A percentile compares a stretch with the other conserved stretches of the same genome.
These are phyloP conservation scores for Batkoa obscura DNA, from an alignment of 371 early-diverging fungal genomes.

Conservation along the genomic window DNA sequence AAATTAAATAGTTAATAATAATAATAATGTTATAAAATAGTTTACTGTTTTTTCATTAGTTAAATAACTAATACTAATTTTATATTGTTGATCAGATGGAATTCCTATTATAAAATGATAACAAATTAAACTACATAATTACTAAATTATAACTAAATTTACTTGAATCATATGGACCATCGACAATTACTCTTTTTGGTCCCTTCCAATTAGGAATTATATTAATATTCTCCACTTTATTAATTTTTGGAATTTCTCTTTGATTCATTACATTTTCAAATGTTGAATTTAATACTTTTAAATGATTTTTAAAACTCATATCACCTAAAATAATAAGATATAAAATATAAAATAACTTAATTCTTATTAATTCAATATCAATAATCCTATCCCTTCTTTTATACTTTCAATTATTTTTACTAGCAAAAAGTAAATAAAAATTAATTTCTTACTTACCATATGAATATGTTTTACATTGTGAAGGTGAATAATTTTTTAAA, in stretches of 20 bases:
- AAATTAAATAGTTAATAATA: neutral
- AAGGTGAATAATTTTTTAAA: slow-evolving; percentile 67
- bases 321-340: slow-evolving; percentile 16
- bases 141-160: slow-evolving; percentile 8
- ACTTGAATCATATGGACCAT: slow-evolving; percentile 59
- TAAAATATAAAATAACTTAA: no score
- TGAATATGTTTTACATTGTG: slow-evolving; percentile 71
- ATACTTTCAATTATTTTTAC: no score
- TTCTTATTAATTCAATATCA: no score
- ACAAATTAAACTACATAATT: neutral
- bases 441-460: slow-evolving; percentile 35
- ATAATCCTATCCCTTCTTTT: no score
- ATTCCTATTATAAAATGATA: slow-evolving; percentile 26
- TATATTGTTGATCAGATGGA: slow-evolving; percentile 55
- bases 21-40: no score
- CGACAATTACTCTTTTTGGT: slow-evolving; percentile 23
- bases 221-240: slow-evolving; percentile 21
- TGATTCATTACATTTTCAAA: slow-evolving; percentile 12
- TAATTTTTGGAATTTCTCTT: slow-evolving; percentile 1
- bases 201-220: slow-evolving; percentile 17
- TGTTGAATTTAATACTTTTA: slow-evolving; percentile 36
- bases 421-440: neutral
- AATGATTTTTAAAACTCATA: slow-evolving; percentile 53
- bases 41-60: slow-evolving; percentile 52
- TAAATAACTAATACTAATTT: slow-evolving; percentile 52